A percentile compares a stretch with the other conserved stretches of the same genome.
Evolutionary conservation across 2,329 filamentous ascomycete genomes (phyloP).

Genomic region (Colletotrichum gigasporum): DNA sequence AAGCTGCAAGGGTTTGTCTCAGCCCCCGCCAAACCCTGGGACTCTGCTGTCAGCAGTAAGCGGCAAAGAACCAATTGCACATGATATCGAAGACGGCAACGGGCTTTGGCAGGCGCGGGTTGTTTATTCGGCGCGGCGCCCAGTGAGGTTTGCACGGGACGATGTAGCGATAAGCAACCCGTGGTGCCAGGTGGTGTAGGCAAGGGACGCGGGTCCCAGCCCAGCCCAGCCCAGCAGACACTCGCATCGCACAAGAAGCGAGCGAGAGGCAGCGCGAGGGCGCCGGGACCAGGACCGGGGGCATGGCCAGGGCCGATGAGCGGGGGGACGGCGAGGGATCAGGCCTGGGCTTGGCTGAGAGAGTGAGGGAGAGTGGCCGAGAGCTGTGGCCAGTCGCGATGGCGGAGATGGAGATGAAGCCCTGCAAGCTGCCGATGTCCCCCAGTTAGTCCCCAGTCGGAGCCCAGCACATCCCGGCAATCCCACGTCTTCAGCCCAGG

Average conservation of each 20-base stretch:
- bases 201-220: not conserved
- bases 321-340: constrained; percentile 28
- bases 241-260: constrained; percentile 8
- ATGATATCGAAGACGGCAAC: not conserved
- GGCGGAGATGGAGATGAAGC: constrained; percentile 29
- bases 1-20: constrained; percentile 15
- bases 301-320: constrained; percentile 13
- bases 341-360: constrained; percentile 20
- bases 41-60: constrained; percentile 6
- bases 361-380: constrained; percentile 23
- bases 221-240: constrained; percentile 21
- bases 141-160: constrained; percentile 8
- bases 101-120: not conserved
- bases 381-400: constrained; percentile 28
- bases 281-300: constrained; percentile 12
- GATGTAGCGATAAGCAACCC: constrained; percentile 25
- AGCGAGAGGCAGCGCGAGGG: not conserved
- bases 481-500: constrained; percentile 31
- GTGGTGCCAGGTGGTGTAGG: constrained; percentile 8
- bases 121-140: constrained; percentile 11
- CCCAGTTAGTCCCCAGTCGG: constrained; percentile 12
- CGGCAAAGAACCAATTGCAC: not conserved
- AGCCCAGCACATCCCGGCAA: constrained; percentile 23
- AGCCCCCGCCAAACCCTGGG: not conserved
- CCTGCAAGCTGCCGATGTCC: constrained; percentile 20